phyloP scores from a whole-genome alignment of 2,329 filamentous ascomycete genomes.

The Fusarium subtropicale region DNA sequence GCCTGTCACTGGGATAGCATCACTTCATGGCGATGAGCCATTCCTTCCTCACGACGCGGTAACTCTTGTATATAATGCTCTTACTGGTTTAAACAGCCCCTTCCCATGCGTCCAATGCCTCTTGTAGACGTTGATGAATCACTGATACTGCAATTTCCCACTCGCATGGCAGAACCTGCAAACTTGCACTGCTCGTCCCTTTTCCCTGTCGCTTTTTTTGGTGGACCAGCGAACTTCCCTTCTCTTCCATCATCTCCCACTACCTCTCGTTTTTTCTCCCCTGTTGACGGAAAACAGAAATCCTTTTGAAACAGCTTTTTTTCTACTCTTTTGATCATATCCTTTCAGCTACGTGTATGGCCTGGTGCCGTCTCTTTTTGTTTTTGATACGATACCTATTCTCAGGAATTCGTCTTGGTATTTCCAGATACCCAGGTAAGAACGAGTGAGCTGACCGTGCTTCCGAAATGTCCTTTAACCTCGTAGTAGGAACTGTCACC shows the following conservation, averaged over 20 bases:
- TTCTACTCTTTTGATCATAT: conserved; percentile 11
- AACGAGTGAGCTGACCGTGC: neutral
- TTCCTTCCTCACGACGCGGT: neutral
- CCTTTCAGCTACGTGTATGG: neutral
- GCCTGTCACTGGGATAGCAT: conserved; percentile 15
- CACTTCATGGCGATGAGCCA: neutral
- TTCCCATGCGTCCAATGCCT: neutral
- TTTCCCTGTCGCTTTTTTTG: neutral
- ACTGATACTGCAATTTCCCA: neutral
- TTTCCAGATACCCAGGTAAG: neutral
- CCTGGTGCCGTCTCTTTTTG: neutral
- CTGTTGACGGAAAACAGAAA: neutral
- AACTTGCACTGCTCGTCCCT: neutral
- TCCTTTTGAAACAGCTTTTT: conserved; percentile 5
- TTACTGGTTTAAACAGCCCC: neutral
- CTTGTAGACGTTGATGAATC: neutral
- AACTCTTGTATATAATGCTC: neutral
- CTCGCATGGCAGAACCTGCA: neutral
- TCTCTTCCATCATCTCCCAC: neutral
- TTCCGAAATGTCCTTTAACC: neutral
- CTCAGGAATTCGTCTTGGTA: neutral
- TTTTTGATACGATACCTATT: neutral
- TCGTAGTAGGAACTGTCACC: neutral
- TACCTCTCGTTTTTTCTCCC: neutral
- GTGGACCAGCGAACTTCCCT: neutral